phyloP scores from a whole-genome alignment of 202 grass and related monocot genomes.

The Brachypodium distachyon region DNA sequence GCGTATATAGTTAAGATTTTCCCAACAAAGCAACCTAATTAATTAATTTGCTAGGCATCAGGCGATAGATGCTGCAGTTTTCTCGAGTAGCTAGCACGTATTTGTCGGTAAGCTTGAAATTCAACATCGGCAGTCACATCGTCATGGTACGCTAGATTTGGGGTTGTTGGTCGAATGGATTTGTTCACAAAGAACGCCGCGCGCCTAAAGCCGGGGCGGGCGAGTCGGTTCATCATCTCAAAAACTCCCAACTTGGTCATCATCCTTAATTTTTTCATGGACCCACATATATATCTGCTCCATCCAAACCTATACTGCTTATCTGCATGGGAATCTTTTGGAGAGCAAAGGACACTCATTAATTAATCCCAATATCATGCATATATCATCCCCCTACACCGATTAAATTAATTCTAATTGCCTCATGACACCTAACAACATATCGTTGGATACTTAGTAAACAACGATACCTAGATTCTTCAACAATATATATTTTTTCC shows the following conservation, averaged over 20 bases:
- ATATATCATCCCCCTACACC: not conserved
- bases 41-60: not conserved
- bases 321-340: not conserved
- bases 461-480: not conserved
- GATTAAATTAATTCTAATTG: no score
- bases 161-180: slow-evolving; percentile 26
- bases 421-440: not conserved
- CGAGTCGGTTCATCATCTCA: slow-evolving; percentile 10
- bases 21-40: no score
- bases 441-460: not conserved
- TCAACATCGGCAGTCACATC: slow-evolving; percentile 12
- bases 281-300: slow-evolving; percentile 2
- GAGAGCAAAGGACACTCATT: not conserved
- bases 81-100: not conserved
- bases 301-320: not conserved
- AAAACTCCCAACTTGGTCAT: slow-evolving; percentile 31
- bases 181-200: not conserved
- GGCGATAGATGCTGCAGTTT: no score
- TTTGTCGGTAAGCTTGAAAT: slow-evolving; percentile 2
- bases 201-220: slow-evolving; percentile 22
- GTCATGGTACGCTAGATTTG: not conserved
- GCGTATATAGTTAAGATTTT: no score
- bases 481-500: not conserved
- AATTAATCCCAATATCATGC: not conserved
- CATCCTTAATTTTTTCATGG: not conserved